phyloP scores from a whole-genome alignment of 306 rosid genomes.

The Pachyrhizus erosus region DNA sequence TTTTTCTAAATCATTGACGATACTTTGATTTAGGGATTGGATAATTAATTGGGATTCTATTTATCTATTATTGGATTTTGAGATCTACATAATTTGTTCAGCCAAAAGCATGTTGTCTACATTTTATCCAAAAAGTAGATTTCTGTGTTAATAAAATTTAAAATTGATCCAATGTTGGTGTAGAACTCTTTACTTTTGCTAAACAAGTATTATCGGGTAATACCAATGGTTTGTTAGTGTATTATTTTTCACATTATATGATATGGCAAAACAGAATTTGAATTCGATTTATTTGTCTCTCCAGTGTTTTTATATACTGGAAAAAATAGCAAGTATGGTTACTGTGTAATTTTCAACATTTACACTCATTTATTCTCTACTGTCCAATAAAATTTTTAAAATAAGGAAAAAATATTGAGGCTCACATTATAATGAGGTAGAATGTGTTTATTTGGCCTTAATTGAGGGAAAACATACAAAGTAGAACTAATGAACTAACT shows the following conservation, averaged over 20 bases:
- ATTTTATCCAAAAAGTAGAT: neutral
- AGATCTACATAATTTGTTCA: neutral
- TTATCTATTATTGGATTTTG: neutral
- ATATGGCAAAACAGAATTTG: neutral
- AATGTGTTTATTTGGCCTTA: neutral
- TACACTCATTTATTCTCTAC: neutral
- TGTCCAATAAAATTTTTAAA: neutral
- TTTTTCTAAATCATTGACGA: neutral
- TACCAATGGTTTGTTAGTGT: neutral
- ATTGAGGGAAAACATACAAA: neutral
- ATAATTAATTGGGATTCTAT: slow-evolving; percentile 25
- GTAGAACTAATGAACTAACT: neutral
- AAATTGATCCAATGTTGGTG: neutral
- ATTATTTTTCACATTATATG: neutral
- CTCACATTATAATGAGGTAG: neutral
- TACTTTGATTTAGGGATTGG: slow-evolving; percentile 2
- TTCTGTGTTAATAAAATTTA: neutral
- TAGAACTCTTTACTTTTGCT: neutral
- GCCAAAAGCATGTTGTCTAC: slow-evolving; percentile 1
- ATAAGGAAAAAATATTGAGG: neutral
- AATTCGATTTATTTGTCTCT: neutral
- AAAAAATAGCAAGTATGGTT: neutral
- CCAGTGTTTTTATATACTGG: neutral
- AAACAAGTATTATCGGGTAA: neutral
- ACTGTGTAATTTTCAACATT: neutral